Conservation (phyloP, 331 rosid species). For the Erythrophleum ivorense region DNA sequence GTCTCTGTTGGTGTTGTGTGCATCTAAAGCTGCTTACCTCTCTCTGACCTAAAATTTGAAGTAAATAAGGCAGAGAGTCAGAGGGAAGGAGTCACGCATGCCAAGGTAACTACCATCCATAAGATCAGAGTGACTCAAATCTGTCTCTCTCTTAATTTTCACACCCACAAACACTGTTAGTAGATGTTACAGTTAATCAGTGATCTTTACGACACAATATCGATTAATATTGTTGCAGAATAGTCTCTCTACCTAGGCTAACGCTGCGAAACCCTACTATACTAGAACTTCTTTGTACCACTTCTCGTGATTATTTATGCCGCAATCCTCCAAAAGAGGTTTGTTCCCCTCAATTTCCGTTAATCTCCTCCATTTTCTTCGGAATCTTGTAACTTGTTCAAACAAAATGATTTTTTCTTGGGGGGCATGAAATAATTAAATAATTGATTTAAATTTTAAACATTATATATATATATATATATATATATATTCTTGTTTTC, state of each 20-base stretch:
- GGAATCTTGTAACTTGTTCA: background rate
- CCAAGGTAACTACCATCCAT: conserved; percentile 17
- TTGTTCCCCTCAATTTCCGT: background rate
- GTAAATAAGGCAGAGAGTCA: background rate
- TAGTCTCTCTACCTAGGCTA: background rate
- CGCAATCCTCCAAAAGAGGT: background rate
- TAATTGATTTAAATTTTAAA: too few relatives aligned
- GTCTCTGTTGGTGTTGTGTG: background rate
- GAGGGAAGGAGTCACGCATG: background rate
- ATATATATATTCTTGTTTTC: too few relatives aligned
- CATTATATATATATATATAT: too few relatives aligned
- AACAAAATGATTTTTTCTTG: background rate
- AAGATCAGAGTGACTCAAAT: background rate
- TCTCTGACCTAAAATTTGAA: background rate
- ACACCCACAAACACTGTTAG: background rate
- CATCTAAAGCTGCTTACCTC: background rate
- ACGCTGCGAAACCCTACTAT: background rate
- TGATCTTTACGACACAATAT: background rate
- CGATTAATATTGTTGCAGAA: background rate
- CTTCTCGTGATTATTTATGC: background rate
- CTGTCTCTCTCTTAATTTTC: background rate
- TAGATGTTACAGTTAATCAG: background rate
- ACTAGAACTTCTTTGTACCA: background rate
- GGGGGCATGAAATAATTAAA: too few relatives aligned
- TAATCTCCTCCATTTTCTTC: conserved; percentile 9